These are phyloP conservation scores for Aspergillus baeticus DNA, from an alignment of 495 filamentous ascomycete genomes.

Conservation along the genomic window DNA sequence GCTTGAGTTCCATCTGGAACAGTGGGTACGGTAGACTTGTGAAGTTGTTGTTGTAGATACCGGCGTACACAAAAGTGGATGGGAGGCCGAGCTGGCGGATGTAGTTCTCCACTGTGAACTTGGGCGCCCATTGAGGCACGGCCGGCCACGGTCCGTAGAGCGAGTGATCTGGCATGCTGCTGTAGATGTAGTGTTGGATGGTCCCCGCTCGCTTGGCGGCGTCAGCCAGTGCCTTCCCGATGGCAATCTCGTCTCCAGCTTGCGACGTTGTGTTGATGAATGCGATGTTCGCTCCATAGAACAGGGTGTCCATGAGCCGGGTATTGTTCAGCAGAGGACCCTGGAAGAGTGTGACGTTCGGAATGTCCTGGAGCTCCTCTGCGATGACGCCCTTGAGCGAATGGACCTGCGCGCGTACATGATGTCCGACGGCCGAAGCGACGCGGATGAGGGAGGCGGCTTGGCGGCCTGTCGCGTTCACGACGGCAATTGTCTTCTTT, in stretches of 20 bases:
- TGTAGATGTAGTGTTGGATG: conserved; percentile 91
- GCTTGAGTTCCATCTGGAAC: conserved; percentile 85
- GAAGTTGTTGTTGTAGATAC: conserved; percentile 99
- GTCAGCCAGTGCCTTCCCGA: conserved; percentile 83
- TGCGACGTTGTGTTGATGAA: conserved; percentile 97
- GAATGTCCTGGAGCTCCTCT: conserved; percentile 73
- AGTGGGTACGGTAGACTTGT: conserved; percentile 89
- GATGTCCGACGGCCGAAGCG: conserved; percentile 86
- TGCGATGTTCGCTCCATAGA: conserved; percentile 78
- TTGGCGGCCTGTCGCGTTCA: conserved; percentile 91
- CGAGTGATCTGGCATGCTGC: conserved; percentile 93
- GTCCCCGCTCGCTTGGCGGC: conserved; percentile 77
- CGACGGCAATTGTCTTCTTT: conserved; percentile 81
- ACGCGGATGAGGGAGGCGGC: conserved; percentile 91
- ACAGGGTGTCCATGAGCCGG: conserved; percentile 71
- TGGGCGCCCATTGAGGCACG: conserved; percentile 86
- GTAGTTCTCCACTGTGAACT: conserved; percentile 89
- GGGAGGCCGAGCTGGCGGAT: conserved; percentile 79
- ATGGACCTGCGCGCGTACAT: conserved; percentile 84
- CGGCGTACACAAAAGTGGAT: conserved; percentile 90
- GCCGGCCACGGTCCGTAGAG: conserved; percentile 74
- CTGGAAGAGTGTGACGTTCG: conserved; percentile 80
- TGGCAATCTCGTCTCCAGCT: conserved; percentile 88
- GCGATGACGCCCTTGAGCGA: conserved; percentile 80
- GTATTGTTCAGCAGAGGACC: conserved; percentile 75